phyloP scores from a whole-genome alignment of 1,284 basidiomycete genomes.

The Amanita bisporigera region DNA sequence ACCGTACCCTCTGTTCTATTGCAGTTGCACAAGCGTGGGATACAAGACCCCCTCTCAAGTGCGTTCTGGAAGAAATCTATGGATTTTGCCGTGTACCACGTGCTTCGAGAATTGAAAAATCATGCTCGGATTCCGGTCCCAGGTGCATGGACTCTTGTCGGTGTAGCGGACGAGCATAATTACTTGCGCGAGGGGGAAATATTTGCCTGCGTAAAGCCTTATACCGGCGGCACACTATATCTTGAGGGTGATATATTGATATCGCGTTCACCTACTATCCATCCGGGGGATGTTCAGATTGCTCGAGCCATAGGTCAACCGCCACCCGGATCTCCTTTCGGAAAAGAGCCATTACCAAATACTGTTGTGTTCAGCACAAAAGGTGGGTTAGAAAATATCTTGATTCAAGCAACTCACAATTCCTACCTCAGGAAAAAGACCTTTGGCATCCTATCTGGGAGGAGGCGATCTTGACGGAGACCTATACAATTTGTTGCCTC shows the following conservation, averaged over 20 bases:
- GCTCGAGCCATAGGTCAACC: slow-evolving; percentile 65
- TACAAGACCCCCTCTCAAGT: slow-evolving; percentile 43
- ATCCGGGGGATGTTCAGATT: slow-evolving; percentile 71
- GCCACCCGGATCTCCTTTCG: slow-evolving; percentile 57
- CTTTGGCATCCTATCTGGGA: slow-evolving; percentile 64
- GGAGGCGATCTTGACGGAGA: slow-evolving; percentile 72
- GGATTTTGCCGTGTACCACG: slow-evolving; percentile 59
- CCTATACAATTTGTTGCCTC: slow-evolving; percentile 59
- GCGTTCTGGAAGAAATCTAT: slow-evolving; percentile 59
- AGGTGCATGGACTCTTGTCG: slow-evolving; percentile 66
- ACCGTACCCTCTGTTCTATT: slow-evolving; percentile 48
- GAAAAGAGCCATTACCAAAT: slow-evolving; percentile 55
- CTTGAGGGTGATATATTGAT: slow-evolving; percentile 62
- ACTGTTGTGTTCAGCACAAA: slow-evolving; percentile 63
- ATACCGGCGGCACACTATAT: slow-evolving; percentile 49
- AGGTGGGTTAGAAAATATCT: slow-evolving; percentile 42
- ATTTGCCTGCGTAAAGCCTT: slow-evolving; percentile 59
- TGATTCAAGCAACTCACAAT: neutral
- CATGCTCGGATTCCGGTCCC: slow-evolving; percentile 70
- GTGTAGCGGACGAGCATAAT: slow-evolving; percentile 65
- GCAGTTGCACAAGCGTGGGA: slow-evolving; percentile 44
- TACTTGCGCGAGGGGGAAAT: slow-evolving; percentile 58
- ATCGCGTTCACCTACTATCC: slow-evolving; percentile 68
- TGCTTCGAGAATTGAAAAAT: slow-evolving; percentile 70
- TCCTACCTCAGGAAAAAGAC: slow-evolving; percentile 53